Evolutionary conservation across 257 asterid genomes (phyloP), one percentile per base, ranked within the genome.

Genomic region (Nicotiana obtusifolia): DNA sequence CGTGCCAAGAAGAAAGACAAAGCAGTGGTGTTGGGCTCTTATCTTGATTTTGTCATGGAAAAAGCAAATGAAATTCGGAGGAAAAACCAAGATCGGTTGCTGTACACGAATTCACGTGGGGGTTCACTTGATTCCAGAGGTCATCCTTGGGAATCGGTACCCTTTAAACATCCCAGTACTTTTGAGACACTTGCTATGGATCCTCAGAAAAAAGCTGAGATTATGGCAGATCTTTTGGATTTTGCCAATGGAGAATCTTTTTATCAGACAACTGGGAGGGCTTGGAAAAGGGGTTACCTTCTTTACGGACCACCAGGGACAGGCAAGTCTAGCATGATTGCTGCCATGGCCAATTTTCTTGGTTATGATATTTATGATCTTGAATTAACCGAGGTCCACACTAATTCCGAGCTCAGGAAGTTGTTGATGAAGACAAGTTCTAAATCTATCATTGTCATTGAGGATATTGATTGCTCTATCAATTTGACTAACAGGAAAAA

Each of bases 61-160:
- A 87, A 80, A 77, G 91, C 90, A 0, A 67, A 68, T 14, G 90
- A 89, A 62, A 81, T 89, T 2, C 66, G 91, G 6, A 59, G 90
- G 81, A 83, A 82, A 16, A 87, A 87, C 59, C 91, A 85, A 26
- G 90, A 89, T 65, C 83, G 90, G 0, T 80, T 87, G 79, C 83
- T 89, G 47, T 89, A 87, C 76, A 89, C 91, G 0, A 89, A 89
- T 79, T 85, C 91, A 41, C 90, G 88, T 24, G 90, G 91, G 15
- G 91, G 90, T 7, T 83, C 90, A 5, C 77, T 88, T 14, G 89
- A 86, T 28, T 86, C 91, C 0, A 54, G 90, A 54, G 89, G 91
- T 13, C 88, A 88, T 24, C 91, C 91, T 2, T 88, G 91, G 91
- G 91, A 88, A 10, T 88, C 91, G 60, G 91, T 88, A 53, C 91